These are phyloP conservation scores for Globisporangium solare DNA, from an alignment of 352 stramenopile genomes.

Conservation along the genomic window DNA sequence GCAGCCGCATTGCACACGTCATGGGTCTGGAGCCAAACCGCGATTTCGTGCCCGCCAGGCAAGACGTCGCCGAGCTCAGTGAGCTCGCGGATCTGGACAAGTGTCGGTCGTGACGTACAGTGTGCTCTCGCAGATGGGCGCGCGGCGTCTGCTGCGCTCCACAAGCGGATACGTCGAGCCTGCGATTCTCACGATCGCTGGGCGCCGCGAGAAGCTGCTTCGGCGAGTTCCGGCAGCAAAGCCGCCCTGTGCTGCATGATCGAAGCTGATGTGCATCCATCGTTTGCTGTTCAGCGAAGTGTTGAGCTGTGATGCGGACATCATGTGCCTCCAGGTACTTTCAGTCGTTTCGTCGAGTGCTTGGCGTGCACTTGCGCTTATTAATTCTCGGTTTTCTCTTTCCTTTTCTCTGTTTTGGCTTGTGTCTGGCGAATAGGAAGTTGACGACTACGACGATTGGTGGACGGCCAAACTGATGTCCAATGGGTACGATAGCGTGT, in stretches of 20 bases:
- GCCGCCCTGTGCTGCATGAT: not conserved
- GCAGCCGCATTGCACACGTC: not conserved
- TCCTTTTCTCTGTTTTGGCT: too few species aligned
- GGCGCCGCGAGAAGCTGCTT: slow-evolving; percentile 51
- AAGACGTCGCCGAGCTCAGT: slow-evolving; percentile 35
- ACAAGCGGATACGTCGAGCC: slow-evolving; percentile 45
- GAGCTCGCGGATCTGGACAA: slow-evolving; percentile 43
- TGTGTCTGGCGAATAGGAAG: slow-evolving; percentile 31
- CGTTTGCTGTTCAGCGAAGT: slow-evolving; percentile 42
- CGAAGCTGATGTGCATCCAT: slow-evolving; percentile 1
- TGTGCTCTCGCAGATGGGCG: slow-evolving; percentile 76
- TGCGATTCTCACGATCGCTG: slow-evolving; percentile 48
- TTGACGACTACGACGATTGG: slow-evolving; percentile 87
- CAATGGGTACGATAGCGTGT: slow-evolving; percentile 83
- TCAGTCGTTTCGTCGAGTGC: too few species aligned
- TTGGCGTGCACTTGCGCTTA: too few species aligned
- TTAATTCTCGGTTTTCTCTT: too few species aligned
- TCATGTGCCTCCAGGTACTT: slow-evolving; percentile 76
- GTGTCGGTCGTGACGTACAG: slow-evolving; percentile 79
- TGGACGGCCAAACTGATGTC: slow-evolving; percentile 62
- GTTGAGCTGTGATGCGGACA: slow-evolving; percentile 68
- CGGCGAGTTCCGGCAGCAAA: slow-evolving; percentile 17
- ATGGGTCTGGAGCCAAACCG: slow-evolving; percentile 7
- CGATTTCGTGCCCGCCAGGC: slow-evolving; percentile 41
- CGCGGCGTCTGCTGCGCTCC: slow-evolving; percentile 35